A percentile compares a stretch with the other conserved stretches of the same genome.
These are phyloP conservation scores for Moesziomyces aphidis DNA, from an alignment of 1,284 basidiomycete species.

Conservation along the genomic window DNA sequence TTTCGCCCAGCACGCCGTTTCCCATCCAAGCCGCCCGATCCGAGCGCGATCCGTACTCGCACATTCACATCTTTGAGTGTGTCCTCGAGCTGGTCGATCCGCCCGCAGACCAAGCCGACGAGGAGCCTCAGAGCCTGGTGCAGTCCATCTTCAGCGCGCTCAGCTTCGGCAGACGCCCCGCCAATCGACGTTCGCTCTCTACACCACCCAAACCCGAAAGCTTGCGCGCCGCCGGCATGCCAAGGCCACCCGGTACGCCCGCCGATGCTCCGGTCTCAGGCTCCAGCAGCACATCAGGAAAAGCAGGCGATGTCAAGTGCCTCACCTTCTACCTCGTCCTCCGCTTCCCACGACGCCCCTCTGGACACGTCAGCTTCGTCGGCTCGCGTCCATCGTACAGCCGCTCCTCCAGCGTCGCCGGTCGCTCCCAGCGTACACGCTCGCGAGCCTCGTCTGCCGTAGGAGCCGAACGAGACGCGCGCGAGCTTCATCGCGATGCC, in stretches of 20 bases:
- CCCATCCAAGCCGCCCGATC: constrained; percentile 36
- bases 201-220: constrained; percentile 47
- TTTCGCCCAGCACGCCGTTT: constrained; percentile 53
- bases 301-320: constrained; percentile 50
- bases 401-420: constrained; percentile 35
- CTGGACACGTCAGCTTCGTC: constrained; percentile 33
- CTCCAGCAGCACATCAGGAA: constrained; percentile 38
- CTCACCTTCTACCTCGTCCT: constrained; percentile 58
- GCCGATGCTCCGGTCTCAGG: constrained; percentile 44
- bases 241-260: constrained; percentile 41
- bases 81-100: constrained; percentile 59
- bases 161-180: constrained; percentile 51
- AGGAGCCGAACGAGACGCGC: constrained; percentile 12
- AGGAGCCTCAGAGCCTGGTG: constrained; percentile 46
- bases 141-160: constrained; percentile 62
- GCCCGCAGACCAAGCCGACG: constrained; percentile 14
- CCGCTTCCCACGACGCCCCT: constrained; percentile 46
- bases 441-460: constrained; percentile 42
- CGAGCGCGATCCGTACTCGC: constrained; percentile 51
- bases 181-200: constrained; percentile 45
- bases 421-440: constrained; percentile 21
- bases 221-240: constrained; percentile 24
- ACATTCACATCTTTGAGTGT: constrained; percentile 64
- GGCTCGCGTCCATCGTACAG: constrained; percentile 33
- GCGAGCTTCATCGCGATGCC: constrained; percentile 22